Conservation (phyloP, 805 yeast species). For the Yarrowia keelungensis region DNA sequence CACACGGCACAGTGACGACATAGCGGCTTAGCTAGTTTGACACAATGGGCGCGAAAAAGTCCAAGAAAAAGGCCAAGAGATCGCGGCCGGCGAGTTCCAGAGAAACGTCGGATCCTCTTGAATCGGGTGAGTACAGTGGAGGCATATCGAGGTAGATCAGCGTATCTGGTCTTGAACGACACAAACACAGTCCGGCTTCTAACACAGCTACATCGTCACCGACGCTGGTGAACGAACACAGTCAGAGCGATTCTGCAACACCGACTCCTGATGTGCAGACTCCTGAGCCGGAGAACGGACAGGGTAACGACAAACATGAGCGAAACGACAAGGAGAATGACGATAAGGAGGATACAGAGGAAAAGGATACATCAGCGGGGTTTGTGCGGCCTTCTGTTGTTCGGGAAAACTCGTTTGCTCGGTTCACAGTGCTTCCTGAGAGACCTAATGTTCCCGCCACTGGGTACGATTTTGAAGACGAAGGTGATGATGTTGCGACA, state of each 20-base stretch:
- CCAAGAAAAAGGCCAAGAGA: slow-evolving; percentile 37
- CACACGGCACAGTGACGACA: too few relatives aligned
- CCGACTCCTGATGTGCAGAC: slow-evolving; percentile 5
- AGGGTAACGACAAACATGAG: too few relatives aligned
- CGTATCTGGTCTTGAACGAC: background rate
- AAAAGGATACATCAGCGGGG: background rate
- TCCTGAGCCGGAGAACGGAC: background rate
- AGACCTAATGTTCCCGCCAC: slow-evolving; percentile 6
- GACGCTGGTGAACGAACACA: background rate
- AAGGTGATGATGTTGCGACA: background rate
- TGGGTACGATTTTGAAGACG: background rate
- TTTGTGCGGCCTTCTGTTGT: background rate
- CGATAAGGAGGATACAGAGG: background rate
- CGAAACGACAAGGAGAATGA: background rate
- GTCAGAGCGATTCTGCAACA: slow-evolving; percentile 8
- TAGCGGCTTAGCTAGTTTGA: too few relatives aligned
- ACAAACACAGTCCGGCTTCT: background rate
- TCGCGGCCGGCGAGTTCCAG: slow-evolving; percentile 29
- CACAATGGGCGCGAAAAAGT: slow-evolving; percentile 31
- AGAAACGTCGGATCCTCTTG: slow-evolving; percentile 1
- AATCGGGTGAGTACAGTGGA: slow-evolving; percentile 13
- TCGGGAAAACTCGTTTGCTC: slow-evolving; percentile 20
- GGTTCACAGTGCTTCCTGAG: slow-evolving; percentile 12
- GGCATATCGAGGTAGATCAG: background rate
- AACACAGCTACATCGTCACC: slow-evolving; percentile 21